Conservation (phyloP, 768 basidiomycete species). For the Sarcodon aspratus region DNA sequence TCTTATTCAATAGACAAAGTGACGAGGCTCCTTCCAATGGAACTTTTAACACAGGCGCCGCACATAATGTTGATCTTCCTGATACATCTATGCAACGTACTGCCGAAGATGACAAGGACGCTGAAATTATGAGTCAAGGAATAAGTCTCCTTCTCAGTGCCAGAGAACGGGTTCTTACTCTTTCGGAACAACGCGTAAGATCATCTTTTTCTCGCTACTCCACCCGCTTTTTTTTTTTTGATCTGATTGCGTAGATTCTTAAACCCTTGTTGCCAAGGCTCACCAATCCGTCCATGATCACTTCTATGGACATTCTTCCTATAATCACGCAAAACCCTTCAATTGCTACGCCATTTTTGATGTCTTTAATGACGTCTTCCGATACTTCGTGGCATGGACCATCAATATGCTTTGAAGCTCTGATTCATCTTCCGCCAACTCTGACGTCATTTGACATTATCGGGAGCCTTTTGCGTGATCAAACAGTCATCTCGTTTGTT, state of each 20-base stretch:
- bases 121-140: constrained; percentile 45
- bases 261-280: constrained; percentile 34
- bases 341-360: constrained; percentile 57
- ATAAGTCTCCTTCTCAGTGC: constrained; percentile 61
- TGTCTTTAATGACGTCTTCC: constrained; percentile 37
- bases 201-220: background rate
- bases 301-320: constrained; percentile 54
- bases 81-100: too few species aligned
- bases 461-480: constrained; percentile 55
- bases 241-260: constrained; percentile 28
- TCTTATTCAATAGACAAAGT: too few species aligned
- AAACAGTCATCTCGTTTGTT: constrained; percentile 31
- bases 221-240: background rate
- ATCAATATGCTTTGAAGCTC: constrained; percentile 48
- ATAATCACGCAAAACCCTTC: constrained; percentile 60
- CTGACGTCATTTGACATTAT: constrained; percentile 66
- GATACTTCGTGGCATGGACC: constrained; percentile 20
- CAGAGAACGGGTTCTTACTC: constrained; percentile 59
- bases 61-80: too few species aligned
- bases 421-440: constrained; percentile 58
- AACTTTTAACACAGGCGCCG: too few species aligned
- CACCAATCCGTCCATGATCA: constrained; percentile 40
- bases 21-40: too few species aligned
- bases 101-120: constrained; percentile 21
- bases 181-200: constrained; percentile 62